Evolutionary conservation across 2,329 filamentous ascomycete species (phyloP), one percentile per base, ranked within the genome.

Genomic region (Immersiporthe knoxdaviesiana): DNA sequence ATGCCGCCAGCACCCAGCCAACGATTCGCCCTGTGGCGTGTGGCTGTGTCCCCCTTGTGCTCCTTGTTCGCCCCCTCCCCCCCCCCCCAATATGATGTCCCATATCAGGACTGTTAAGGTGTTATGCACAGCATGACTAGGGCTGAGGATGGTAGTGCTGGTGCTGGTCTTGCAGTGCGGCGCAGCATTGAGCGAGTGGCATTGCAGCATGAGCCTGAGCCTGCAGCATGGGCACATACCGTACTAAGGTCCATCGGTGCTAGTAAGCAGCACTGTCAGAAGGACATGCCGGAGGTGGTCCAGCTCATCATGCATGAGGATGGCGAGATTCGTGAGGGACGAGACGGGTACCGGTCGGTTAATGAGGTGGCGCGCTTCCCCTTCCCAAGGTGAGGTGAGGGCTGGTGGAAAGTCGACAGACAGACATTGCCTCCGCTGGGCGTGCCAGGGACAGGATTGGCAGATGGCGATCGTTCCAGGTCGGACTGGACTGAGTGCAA

Each of bases 291-390:
- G 52, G 52, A 8, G 27, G 14, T 16, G 27, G 30, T 59, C 76
- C 76, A 79, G 72, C 76, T 79, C 77, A 79, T 78, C 78, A 73
- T 80, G 80, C 80, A 81, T 81, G 73, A 78, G 76, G 70, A 72
- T 71, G 44, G 68, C 72, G 69, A 74, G 70, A 75, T 72, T 74
- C 11, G 30, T 37, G n/a, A 21, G 3, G n/a, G 32, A 59, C 56
- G 56, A 35, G 56, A 59, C 56, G 30, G 56, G 32, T 72, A 52
- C 47, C 32, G 60, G 24, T 32, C 37, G 60, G 41, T 35, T 44
- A 64, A 52, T 68, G 50, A 68, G 69, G 47, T 61, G 18, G 21
- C 56, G 56, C 32, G 59, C 41, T 39, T 52, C 35, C 18, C 10
- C 18, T 16, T n/a, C n/a, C n/a, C n/a, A n/a, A n/a, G n/a, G 39